Base-by-base conservation (phyloP, 2,329 filamentous ascomycete species). In the Macrophomina pseudophaseolina region DNA sequence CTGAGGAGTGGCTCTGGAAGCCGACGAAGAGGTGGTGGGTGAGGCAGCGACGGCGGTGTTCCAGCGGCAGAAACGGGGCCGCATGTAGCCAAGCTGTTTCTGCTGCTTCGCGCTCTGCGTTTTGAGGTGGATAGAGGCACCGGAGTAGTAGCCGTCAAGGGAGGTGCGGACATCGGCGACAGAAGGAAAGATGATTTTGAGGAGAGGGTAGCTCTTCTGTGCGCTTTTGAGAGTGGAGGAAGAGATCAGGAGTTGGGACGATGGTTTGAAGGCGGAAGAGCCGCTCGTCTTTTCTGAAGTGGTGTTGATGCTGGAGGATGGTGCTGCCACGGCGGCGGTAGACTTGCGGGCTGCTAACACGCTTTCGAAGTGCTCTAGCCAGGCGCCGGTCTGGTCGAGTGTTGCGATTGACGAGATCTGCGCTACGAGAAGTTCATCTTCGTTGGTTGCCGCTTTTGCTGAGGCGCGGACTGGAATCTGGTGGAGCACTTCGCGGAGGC, bases 321-420 rank as follows among this genome's bases (percentile, higher is more conserved):
- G 23, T 23, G 23, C 23, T 23, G 23, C 23, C 23, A 23, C 23
- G 23, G 12, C 4, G 40, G 18, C 12, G 58, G 33, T 9, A 40
- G 38, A 4, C 40, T 38, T 51, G 59, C 72, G 74, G 49, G 16
- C 76, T 68, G 72, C 79, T 58, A 80, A 76, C 51, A 76, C 78
- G 63, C 74, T 69, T 52, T 91, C 79, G 0, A 86, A 89, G 30
- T 87, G 83, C 59, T 85, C 85, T 0, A 97, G 80, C 93, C 93
- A 97, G 63, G 84, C 86, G 62, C 92, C 86, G 8, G 84, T 89
- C 32, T 83, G 81, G 0, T 91, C 91, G 0, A 97, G 82, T 0
- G 92, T 93, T 2, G 93, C 93, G 56, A 97, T 91, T 0, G 92
- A 96, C 0, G 93, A 96, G 48, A 94, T 81, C 77, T 95, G 88